Conservation (phyloP, 768 basidiomycete genomes). For the Lyophyllum shimeji region DNA sequence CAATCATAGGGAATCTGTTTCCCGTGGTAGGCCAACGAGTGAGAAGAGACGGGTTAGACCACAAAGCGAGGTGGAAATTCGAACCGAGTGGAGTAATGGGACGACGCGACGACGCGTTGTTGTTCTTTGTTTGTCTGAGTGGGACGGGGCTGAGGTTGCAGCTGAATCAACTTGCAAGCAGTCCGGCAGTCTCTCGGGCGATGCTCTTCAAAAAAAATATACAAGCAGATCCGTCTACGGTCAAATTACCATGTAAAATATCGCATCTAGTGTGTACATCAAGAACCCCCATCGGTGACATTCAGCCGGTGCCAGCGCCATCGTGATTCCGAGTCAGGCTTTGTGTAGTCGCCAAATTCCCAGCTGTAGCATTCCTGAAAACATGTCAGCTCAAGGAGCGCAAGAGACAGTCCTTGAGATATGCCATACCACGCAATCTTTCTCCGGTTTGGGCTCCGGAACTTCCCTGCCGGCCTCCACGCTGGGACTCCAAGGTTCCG, state of each 20-base stretch:
- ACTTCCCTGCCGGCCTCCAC: constrained; percentile 63
- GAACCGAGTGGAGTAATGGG: neutral
- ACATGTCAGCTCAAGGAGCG: neutral
- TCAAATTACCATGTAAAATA: neutral
- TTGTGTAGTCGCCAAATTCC: constrained; percentile 56
- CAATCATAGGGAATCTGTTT: constrained; percentile 50
- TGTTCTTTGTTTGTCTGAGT: constrained; percentile 4
- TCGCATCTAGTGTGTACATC: constrained; percentile 1
- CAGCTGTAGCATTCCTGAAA: constrained; percentile 67
- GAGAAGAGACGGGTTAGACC: neutral
- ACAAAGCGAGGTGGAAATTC: neutral
- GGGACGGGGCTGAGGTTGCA: too few species aligned
- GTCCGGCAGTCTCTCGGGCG: neutral
- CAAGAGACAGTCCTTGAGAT: neutral
- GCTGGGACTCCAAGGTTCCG: constrained; percentile 68
- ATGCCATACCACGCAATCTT: constrained; percentile 68
- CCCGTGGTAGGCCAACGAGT: neutral
- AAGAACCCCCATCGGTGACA: neutral
- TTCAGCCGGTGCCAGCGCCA: neutral
- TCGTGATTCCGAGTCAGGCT: neutral
- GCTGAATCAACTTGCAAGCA: too few species aligned
- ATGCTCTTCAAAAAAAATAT: neutral
- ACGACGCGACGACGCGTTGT: constrained; percentile 19
- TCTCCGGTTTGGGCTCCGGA: constrained; percentile 50
- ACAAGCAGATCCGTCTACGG: neutral